Percentiles rank a stretch among this genome's conserved stretches.
These are phyloP conservation scores for Nannizziopsis arthrosporioides DNA, from an alignment of 2,329 filamentous ascomycete species.

Conservation along the genomic window DNA sequence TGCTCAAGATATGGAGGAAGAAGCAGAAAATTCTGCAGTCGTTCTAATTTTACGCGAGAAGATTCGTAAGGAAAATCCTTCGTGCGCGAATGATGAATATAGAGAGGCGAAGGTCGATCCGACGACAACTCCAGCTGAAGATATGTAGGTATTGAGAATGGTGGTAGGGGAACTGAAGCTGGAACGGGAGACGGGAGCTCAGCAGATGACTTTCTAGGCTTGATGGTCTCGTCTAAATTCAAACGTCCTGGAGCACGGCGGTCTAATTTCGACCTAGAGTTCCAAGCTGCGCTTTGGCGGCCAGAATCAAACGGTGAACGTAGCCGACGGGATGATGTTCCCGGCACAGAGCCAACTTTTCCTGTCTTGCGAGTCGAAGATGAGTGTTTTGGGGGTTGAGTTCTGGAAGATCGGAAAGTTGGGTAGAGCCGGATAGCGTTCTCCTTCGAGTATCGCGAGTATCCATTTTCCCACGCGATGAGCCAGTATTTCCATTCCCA, in stretches of 20 bases:
- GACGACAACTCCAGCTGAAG: slow-evolving; percentile 54
- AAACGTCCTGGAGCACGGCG: slow-evolving; percentile 21
- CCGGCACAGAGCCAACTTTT: slow-evolving; percentile 31
- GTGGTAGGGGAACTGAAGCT: slow-evolving; percentile 47
- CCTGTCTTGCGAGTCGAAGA: slow-evolving; percentile 22
- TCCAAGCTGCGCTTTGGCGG: slow-evolving; percentile 23
- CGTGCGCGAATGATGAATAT: slow-evolving; percentile 48
- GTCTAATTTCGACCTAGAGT: slow-evolving; percentile 26
- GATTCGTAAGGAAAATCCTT: slow-evolving; percentile 74
- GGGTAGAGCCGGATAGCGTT: slow-evolving; percentile 15
- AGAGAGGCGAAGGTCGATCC: slow-evolving; percentile 48
- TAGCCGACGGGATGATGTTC: slow-evolving; percentile 23
- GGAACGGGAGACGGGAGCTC: slow-evolving; percentile 38
- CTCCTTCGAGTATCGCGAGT: slow-evolving; percentile 9
- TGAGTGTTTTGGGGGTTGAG: slow-evolving; percentile 12
- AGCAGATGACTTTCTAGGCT: not conserved
- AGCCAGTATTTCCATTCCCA: slow-evolving; percentile 4
- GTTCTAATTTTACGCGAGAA: slow-evolving; percentile 80
- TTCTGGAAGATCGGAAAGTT: slow-evolving; percentile 19
- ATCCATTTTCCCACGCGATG: slow-evolving; percentile 1
- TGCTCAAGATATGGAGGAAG: slow-evolving; percentile 73
- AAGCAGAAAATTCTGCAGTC: slow-evolving; percentile 76
- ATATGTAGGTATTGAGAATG: slow-evolving; percentile 52
- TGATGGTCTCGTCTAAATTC: slow-evolving; percentile 21
- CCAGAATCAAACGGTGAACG: slow-evolving; percentile 24